Base-by-base conservation (phyloP, 2,329 filamentous ascomycete species). In the Fusarium sp. region DNA sequence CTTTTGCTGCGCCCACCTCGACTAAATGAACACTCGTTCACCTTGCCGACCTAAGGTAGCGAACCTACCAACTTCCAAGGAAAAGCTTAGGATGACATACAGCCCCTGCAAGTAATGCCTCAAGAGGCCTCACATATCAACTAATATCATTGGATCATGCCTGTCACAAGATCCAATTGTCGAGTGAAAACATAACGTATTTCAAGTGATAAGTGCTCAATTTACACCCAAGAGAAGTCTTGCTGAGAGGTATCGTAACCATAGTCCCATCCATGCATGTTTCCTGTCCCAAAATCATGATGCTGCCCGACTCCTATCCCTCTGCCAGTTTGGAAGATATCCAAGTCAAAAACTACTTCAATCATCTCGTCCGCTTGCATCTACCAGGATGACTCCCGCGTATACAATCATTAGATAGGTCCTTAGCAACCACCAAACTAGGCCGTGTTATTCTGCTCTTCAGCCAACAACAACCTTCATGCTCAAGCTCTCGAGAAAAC, bases 401-500 rank as follows among this genome's bases (percentile, higher is more conserved):
- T 52, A 56, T 55, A 59, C 52, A 59, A 58, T 69, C 63, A 69
- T 57, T 57, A 60, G 23, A 58, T 31, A 67, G 25, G 44, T 25
- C 19, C 19, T 54, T 25, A 38, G 15, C n/a, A 42, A 52, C 42
- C 14, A 39, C 42, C 21, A 39, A 37, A 57, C 25, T 29, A 16
- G 23, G 14, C 23, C 38, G 18, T 29, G 12, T 25, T 31, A 29
- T 35, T 18, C 18, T 18, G 11, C 38, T 31, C 14, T 51, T 69
- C 79, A 92, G 46, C 90, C 89, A 60, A 92, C 92, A 23, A 98
- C 94, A 63, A 91, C 91, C 87, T 97, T 97, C 88, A 94, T 92
- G 82, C 95, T 98, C 79, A 99, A 82, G 62, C 92, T 92, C 84
- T 99, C 96, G 73, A 99, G 85, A 80, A 99, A 99, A 0, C 92